Evolutionary conservation across 768 basidiomycete species (phyloP), one percentile per base, ranked within the genome.

Genomic region (Tubosaeta sp.): DNA sequence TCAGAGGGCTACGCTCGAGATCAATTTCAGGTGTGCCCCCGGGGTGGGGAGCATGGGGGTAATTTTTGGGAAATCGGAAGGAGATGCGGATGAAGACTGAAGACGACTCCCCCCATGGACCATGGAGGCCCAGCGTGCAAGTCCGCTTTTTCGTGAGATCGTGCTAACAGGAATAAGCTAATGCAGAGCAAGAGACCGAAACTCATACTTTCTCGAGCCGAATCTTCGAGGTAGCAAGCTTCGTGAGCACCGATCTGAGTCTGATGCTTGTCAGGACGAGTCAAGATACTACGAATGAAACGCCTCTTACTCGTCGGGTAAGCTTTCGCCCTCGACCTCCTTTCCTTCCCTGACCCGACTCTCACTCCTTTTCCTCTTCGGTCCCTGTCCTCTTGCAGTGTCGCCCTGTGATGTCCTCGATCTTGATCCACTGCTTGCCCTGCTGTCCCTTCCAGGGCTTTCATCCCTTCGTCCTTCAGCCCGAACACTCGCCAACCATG

Each of bases 31-130:
- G 88, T 0, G 78, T 83, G 17, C 85, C 81, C 10, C 80, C 74
- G 1, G 91, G 88, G 59, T 83, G 73, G 2, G 57, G 58, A 0
- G 77, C 76, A 6, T 82, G 76, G 0, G 90, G 88, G 63, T 98
- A 98, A 39, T 81, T 81, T 22, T 82, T 76, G 1, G 95, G 94
- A 62, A 97, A 97, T 2, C 82, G 85, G 72, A 97, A 95, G 1
- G 89, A 86, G 26, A 95, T 80, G 1, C 95, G 85, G 52, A 94
- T 84, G 71, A 91, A 94, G 7, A 88, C 87, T 17, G 85, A 86
- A 11, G 85, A 86, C 0, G 79, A 81, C 51, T 86, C 87, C n/a
- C 89, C 91, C 93, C 93, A 95, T 3, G 92, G 93, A 2, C 91
- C 91, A 56, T 91, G 84, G 39, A 97, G 72, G 5, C 91, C 89